Evolutionary conservation across 139 green algal genomes (phyloP).

Genomic region (Spirogloea muscicola): DNA sequence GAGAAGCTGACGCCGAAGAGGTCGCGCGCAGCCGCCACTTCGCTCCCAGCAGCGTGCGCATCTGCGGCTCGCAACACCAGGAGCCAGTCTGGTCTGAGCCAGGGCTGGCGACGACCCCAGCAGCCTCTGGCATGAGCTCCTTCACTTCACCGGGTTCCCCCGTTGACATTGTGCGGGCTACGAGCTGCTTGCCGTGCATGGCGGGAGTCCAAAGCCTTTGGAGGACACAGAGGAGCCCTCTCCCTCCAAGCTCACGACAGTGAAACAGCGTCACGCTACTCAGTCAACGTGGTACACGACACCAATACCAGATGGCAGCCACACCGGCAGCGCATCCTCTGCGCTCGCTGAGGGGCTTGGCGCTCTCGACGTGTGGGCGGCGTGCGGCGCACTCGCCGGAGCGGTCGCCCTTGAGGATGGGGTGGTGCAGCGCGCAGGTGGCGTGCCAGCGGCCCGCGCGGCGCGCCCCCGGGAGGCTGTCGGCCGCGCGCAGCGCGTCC

Average conservation of each 20-base stretch:
- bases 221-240: background rate
- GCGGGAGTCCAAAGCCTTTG: background rate
- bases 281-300: too few species aligned
- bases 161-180: too few species aligned
- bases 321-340: background rate
- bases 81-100: background rate
- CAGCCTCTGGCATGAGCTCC: too few species aligned
- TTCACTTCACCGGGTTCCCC: too few species aligned
- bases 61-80: background rate
- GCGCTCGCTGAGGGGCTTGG: background rate
- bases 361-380: too few species aligned
- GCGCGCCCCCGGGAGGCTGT: too few species aligned
- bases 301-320: background rate
- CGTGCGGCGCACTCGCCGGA: background rate
- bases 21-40: slow-evolving; percentile 20
- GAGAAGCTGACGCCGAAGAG: slow-evolving; percentile 34
- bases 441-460: too few species aligned
- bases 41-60: background rate
- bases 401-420: background rate
- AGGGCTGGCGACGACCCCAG: too few species aligned
- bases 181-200: too few species aligned
- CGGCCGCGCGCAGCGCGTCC: too few species aligned
- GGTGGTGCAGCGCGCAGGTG: slow-evolving; percentile 26
- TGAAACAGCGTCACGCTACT: too few species aligned
- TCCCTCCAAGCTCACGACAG: too few species aligned